Evolutionary conservation across 2,329 filamentous ascomycete genomes (phyloP).

Genomic region (Hymenoscyphus repandus): DNA sequence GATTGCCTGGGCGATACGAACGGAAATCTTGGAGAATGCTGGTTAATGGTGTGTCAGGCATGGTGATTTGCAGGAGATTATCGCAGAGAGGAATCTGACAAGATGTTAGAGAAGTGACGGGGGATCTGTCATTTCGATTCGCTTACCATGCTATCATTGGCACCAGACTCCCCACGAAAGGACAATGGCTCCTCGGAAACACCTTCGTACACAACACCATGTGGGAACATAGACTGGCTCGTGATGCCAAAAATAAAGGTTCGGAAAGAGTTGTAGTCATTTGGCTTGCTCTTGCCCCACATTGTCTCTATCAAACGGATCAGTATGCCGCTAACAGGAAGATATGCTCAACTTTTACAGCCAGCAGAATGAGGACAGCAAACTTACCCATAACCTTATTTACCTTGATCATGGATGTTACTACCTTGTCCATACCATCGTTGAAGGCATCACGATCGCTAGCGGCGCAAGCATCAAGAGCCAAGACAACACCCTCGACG

Average conservation of each 20-base stretch:
- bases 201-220: slow-evolving; percentile 86
- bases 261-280: slow-evolving; percentile 81
- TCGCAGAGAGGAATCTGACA: slow-evolving; percentile 76
- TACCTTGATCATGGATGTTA: slow-evolving; percentile 61
- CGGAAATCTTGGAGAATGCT: slow-evolving; percentile 80
- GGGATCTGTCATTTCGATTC: neutral
- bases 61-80: slow-evolving; percentile 76
- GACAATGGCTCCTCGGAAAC: slow-evolving; percentile 68
- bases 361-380: slow-evolving; percentile 46
- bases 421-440: slow-evolving; percentile 54
- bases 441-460: slow-evolving; percentile 56
- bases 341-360: slow-evolving; percentile 32
- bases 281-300: slow-evolving; percentile 84
- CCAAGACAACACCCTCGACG: slow-evolving; percentile 64
- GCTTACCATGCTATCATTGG: slow-evolving; percentile 81
- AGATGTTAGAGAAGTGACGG: neutral
- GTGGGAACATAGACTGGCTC: slow-evolving; percentile 86
- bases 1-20: slow-evolving; percentile 81
- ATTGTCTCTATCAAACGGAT: slow-evolving; percentile 41
- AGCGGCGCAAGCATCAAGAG: slow-evolving; percentile 53
- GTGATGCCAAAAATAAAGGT: slow-evolving; percentile 98
- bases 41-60: slow-evolving; percentile 86
- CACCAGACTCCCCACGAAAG: slow-evolving; percentile 89
- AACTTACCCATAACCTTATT: slow-evolving; percentile 61
- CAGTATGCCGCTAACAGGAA: too few relatives aligned